Percentiles rank a stretch among this genome's conserved stretches.
These are phyloP conservation scores for Xylariaceae sp. DNA, from an alignment of 2,329 filamentous ascomycete genomes.

Conservation along the genomic window DNA sequence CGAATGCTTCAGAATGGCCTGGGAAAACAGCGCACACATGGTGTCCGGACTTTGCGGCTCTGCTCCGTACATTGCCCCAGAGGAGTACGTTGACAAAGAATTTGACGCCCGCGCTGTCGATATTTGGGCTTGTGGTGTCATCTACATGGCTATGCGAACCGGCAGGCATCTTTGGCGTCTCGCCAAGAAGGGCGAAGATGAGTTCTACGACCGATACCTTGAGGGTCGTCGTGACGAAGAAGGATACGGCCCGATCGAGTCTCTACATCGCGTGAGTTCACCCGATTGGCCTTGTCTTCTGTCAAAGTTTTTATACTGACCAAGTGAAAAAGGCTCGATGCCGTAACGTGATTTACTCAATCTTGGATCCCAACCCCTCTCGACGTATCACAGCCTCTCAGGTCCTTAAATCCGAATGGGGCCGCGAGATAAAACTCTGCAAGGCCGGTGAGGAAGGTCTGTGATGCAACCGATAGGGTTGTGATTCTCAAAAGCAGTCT, in stretches of 20 bases:
- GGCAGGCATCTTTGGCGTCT: conserved; percentile 93
- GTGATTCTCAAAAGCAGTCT: conserved; percentile 10
- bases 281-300: neutral
- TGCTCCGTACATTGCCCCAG: conserved; percentile 93
- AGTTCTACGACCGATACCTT: conserved; percentile 93
- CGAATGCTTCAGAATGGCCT: conserved; percentile 99
- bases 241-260: conserved; percentile 95
- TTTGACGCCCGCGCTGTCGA: conserved; percentile 98
- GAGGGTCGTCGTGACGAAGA: conserved; percentile 90
- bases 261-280: conserved; percentile 78
- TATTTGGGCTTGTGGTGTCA: conserved; percentile 96
- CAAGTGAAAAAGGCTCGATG: conserved; percentile 70
- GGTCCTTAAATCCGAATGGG: conserved; percentile 97
- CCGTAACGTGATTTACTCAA: conserved; percentile 98
- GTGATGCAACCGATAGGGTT: conserved; percentile 38
- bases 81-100: conserved; percentile 92
- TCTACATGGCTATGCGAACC: conserved; percentile 99
- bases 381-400: conserved; percentile 94
- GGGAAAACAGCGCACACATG: conserved; percentile 98
- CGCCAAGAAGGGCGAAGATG: conserved; percentile 95
- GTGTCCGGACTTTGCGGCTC: conserved; percentile 94
- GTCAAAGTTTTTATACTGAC: neutral
- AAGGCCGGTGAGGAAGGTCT: conserved; percentile 95
- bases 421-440: conserved; percentile 94
- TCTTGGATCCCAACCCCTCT: conserved; percentile 88